Evolutionary conservation across 768 basidiomycete genomes (phyloP), one percentile per base, ranked within the genome.

Genomic region (Termitomyces sp.): DNA sequence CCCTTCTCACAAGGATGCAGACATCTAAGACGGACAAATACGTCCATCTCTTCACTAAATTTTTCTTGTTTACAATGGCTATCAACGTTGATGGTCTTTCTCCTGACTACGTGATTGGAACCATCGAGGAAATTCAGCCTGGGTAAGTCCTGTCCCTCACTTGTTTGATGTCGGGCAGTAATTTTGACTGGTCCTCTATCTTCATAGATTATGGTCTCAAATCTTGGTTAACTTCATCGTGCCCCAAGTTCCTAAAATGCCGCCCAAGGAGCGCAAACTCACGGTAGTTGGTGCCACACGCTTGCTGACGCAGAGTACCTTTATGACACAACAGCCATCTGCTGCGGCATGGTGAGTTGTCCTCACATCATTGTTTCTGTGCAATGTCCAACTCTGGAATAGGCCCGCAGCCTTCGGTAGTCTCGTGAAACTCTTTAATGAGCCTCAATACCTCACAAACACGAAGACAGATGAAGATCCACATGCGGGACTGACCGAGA

Each of bases 21-120:
- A 79, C 83, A 20, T 91, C 81, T 73, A 94, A 94, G 70, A 96
- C 94, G 18, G 88, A 94, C 60, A 89, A 85, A 68, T 98, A 87
- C 67, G 84, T 85, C 7, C 90, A 93, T 67, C 78, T 85, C 46
- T 89, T 98, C 66, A 79, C 89, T 5, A 77, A 82, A 63, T 96
- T 96, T 71, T 66, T 95, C 58, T 71, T 88, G 29, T 90, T 85
- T 69, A 74, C 79, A 20, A 81, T 89, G 71, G 92, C 94, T 13
- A 67, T 96, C 60, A 78, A 89, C 53, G 81, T 84, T 23, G 81
- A 84, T 1, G 88, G 86, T 5, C 73, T 95, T 23, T 81, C 82
- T 0, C 90, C 94, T 0, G 91, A 97, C 64, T 88, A 82, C 60
- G 66, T 96, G 45, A 84, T 95, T 57, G 74, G 75, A n/a, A 80